phyloP scores from a whole-genome alignment of 495 filamentous ascomycete genomes.

The Tuber microsphaerosporum region DNA sequence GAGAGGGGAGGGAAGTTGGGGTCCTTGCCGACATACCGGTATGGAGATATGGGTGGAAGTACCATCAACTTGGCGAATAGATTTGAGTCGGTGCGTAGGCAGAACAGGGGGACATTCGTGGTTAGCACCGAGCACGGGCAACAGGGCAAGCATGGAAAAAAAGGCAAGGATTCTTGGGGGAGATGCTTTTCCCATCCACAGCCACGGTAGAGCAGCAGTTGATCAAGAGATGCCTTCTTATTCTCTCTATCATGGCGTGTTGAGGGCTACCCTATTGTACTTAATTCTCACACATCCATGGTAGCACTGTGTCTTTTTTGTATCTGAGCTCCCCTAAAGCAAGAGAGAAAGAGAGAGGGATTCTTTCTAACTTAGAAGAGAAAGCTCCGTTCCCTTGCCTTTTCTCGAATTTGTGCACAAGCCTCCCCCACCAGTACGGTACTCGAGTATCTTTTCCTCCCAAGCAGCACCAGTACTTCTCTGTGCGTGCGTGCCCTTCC shows the following conservation, averaged over 20 bases:
- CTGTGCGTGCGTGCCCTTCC: constrained; percentile 20
- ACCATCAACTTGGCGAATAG: constrained; percentile 14
- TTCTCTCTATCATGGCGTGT: not conserved
- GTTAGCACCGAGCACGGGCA: constrained; percentile 32
- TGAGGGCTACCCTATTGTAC: not conserved
- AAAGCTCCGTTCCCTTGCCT: constrained; percentile 28
- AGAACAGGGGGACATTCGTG: constrained; percentile 18
- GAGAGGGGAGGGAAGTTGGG: not conserved
- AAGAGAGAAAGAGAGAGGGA: not conserved
- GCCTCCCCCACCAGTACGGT: constrained; percentile 15
- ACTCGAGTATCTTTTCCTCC: too few species aligned
- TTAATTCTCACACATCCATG: not conserved
- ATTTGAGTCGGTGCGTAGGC: constrained; percentile 31
- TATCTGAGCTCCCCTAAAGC: not conserved
- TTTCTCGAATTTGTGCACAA: constrained; percentile 37
- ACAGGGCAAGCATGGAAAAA: constrained; percentile 10
- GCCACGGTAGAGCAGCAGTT: not conserved
- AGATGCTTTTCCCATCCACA: not conserved
- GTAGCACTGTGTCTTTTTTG: not conserved
- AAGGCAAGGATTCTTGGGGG: not conserved
- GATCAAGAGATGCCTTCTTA: not conserved
- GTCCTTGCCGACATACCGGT: not conserved
- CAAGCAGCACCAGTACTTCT: constrained; percentile 5
- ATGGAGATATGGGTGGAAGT: constrained; percentile 15
- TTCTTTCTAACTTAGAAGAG: not conserved